phyloP scores from a whole-genome alignment of 192 early-diverging fungal species.

The Ambispora gerdemannii region DNA sequence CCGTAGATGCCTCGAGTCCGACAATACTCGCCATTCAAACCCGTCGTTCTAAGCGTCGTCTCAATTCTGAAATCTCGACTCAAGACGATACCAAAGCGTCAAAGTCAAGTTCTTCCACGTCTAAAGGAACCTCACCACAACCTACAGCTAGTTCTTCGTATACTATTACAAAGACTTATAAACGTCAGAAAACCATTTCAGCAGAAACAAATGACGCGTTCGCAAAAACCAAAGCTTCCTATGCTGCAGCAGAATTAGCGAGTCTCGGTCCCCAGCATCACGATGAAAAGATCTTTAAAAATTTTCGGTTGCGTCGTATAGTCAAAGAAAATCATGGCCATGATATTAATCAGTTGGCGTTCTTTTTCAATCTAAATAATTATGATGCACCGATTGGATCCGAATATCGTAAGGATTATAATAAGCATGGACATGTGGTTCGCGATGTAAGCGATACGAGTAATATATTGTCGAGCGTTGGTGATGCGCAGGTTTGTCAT shows the following conservation, averaged over 20 bases:
- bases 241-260: neutral
- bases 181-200: neutral
- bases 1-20: too few relatives aligned
- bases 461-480: constrained; percentile 72
- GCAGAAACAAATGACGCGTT: neutral
- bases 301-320: constrained; percentile 78
- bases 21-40: neutral
- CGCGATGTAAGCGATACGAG: constrained; percentile 64
- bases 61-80: neutral
- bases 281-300: constrained; percentile 60
- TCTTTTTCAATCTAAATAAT: constrained; percentile 67
- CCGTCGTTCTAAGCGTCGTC: neutral
- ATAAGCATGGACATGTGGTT: constrained; percentile 66
- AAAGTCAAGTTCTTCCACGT: neutral
- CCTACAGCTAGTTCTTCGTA: too few relatives aligned
- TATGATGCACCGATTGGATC: constrained; percentile 49
- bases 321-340: constrained; percentile 86
- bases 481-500: constrained; percentile 59
- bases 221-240: neutral
- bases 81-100: neutral
- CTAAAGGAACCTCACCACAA: neutral
- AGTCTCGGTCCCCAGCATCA: neutral
- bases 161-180: neutral
- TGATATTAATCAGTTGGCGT: constrained; percentile 69
- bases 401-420: constrained; percentile 61